These are phyloP conservation scores for Apiotrichum akiyoshidainum DNA, from an alignment of 1,284 basidiomycete genomes.

Conservation along the genomic window DNA sequence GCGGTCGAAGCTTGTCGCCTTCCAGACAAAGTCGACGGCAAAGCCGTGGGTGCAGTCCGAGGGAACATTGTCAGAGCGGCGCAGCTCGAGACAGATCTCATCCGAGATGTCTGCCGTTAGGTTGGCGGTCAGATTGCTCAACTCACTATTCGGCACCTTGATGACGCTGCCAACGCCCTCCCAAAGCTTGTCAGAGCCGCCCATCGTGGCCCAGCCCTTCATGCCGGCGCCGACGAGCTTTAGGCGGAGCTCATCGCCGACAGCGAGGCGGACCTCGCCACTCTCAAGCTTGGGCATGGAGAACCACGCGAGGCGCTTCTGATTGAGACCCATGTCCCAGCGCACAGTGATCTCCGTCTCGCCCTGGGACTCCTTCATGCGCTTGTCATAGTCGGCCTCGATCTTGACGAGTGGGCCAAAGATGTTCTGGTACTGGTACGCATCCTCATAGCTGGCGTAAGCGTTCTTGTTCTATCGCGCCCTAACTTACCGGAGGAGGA, in stretches of 20 bases:
- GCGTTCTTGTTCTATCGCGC: background rate
- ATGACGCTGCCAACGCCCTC: constrained; percentile 97
- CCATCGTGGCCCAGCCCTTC: constrained; percentile 56
- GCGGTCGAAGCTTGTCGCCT: constrained; percentile 96
- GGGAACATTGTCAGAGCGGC: constrained; percentile 89
- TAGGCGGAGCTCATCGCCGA: constrained; percentile 91
- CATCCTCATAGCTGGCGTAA: constrained; percentile 76
- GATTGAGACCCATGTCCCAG: constrained; percentile 97
- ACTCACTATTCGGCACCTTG: constrained; percentile 96
- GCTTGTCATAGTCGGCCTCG: constrained; percentile 98
- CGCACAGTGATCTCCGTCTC: constrained; percentile 93
- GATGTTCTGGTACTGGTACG: constrained; percentile 99
- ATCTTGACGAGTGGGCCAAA: constrained; percentile 99
- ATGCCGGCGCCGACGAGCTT: constrained; percentile 74
- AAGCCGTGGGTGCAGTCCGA: constrained; percentile 92
- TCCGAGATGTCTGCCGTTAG: constrained; percentile 78
- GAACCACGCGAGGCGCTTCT: constrained; percentile 97
- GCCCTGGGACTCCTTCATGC: constrained; percentile 95
- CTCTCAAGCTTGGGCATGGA: constrained; percentile 93
- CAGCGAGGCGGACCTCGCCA: constrained; percentile 92
- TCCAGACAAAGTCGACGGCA: constrained; percentile 98
- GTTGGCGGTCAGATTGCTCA: background rate
- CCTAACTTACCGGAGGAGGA: constrained; percentile 62
- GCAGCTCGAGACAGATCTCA: constrained; percentile 91
- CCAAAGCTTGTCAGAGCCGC: constrained; percentile 58